Evolutionary conservation across 2,329 filamentous ascomycete species (phyloP), one percentile per base, ranked within the genome.

Genomic region (Alternaria triticimaculans): DNA sequence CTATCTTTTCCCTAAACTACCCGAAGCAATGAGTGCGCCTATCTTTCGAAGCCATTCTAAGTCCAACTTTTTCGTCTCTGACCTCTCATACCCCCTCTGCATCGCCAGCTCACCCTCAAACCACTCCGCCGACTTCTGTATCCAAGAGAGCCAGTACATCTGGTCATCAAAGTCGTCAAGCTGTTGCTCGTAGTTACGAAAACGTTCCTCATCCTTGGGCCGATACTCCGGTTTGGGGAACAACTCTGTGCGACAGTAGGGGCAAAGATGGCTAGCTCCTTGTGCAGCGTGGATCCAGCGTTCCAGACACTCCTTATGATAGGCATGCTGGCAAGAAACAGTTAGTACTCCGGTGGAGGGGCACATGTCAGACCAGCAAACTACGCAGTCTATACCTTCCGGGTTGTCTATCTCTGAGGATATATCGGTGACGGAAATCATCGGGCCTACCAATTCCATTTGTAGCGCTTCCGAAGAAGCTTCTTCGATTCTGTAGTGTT

Each of bases 161-260:
- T 21, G 8, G 21, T 14, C 23, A 7, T 21, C 25, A 26, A 23
- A 2, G 4, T 18, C 0, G 8, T 56, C 6, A 23, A 4, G 25
- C 25, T 45, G 0, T 28, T 5, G 3, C 15, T 46, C 41, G 25
- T 46, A 46, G 41, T 56, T 30, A 20, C n/a, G 54, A 11, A 20
- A 33, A n/a, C 12, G n/a, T 11, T 58, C 25, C n/a, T 6, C 23
- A 25, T 23, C 23, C 23, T 23, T 23, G 23, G 23, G 23, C 23
- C 23, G 20, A 26, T 48, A 45, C 21, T 23, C 10, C 8, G 54
- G 41, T 26, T 58, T 9, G n/a, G 48, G 20, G 18, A 62, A 62
- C 3, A 62, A 48, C 41, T 62, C 37, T 11, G 60, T 62, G 11
- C 60, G 55, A 43, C 60, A 62, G 54, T 58, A 58, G 9, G 55